Percentiles rank a stretch among this genome's conserved stretches.
Evolutionary conservation across 129 eudicot species (phyloP).

Genomic region (Ambrosia trifida): DNA sequence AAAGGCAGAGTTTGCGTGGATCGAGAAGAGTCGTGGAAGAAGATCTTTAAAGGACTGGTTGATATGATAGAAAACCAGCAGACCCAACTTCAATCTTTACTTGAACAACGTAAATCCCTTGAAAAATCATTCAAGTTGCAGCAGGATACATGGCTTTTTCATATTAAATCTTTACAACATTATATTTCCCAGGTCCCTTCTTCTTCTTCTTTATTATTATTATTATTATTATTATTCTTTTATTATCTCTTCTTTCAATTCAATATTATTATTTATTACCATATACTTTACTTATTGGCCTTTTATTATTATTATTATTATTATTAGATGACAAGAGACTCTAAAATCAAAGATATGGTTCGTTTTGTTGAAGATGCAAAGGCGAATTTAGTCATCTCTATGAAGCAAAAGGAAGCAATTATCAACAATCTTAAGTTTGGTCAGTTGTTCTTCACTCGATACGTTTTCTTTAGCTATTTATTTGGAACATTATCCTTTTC

Average conservation of each 20-base stretch:
- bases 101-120: conserved; percentile 40
- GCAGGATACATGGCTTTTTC: conserved; percentile 44
- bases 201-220: neutral
- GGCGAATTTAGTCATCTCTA: conserved; percentile 47
- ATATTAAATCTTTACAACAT: conserved; percentile 37
- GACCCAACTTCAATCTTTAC: conserved; percentile 36
- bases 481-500: no score
- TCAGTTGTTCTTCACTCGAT: conserved; percentile 22
- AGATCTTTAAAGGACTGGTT: conserved; percentile 49
- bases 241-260: no score
- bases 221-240: no score
- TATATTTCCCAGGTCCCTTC: conserved; percentile 44
- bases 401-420: conserved; percentile 51
- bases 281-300: neutral
- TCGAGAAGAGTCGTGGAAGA: conserved; percentile 52
- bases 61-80: conserved; percentile 42
- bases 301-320: no score
- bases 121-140: conserved; percentile 39
- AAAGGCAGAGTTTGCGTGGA: conserved; percentile 26
- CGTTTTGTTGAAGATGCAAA: conserved; percentile 43
- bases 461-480: neutral
- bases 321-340: conserved; percentile 55
- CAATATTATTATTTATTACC: no score
- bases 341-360: conserved; percentile 37
- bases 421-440: conserved; percentile 51